Base-by-base conservation (phyloP, 495 filamentous ascomycete species). In the Daldinia bambusicola region DNA sequence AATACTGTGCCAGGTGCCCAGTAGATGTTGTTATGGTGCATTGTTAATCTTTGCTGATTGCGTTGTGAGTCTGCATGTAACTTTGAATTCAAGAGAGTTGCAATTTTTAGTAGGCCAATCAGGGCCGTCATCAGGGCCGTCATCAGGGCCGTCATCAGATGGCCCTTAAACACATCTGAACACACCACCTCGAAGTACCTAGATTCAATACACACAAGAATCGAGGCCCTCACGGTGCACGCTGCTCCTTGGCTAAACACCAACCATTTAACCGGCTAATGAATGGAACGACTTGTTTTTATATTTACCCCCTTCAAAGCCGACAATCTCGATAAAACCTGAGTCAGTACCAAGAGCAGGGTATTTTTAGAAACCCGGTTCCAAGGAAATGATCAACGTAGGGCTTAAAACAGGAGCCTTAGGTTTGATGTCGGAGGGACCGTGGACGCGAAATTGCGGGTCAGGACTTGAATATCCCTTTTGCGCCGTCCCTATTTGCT, bases 401-500 rank as follows among this genome's bases (percentile, higher is more conserved):
- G 9, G 43, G 43, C 43, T 48, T 48, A 8, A 1, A 48, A 20
- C 12, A 48, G 43, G 43, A 9, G 18, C 7, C 8, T 22, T 48
- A 22, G 43, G n/a, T 43, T 43, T 7, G 40, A 18, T 43, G 40
- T 18, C 16, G 6, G 40, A 6, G 40, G 14, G 5, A 45, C 8
- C 0, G 43, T 2, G 12, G 18, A 22, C 2, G 18, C 20, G 20
- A 20, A 20, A 48, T n/a, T 5, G 30, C 32, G 53, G 18, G 32
- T 56, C 12, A 53, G 26, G 31, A 53, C 36, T 38, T 31, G 18
- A 45, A 43, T 43, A 20, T 79, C 5, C 89, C 91, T 7, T 74
- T 78, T 76, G 82, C 80, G 51, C 92, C 89, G 82, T 97, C 94
- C 75, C 91, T 81, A 84, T 98, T 98, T 66, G 91, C 93, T 83